phyloP scores from a whole-genome alignment of 352 stramenopile genomes.

The Pythium phragmiticola region DNA sequence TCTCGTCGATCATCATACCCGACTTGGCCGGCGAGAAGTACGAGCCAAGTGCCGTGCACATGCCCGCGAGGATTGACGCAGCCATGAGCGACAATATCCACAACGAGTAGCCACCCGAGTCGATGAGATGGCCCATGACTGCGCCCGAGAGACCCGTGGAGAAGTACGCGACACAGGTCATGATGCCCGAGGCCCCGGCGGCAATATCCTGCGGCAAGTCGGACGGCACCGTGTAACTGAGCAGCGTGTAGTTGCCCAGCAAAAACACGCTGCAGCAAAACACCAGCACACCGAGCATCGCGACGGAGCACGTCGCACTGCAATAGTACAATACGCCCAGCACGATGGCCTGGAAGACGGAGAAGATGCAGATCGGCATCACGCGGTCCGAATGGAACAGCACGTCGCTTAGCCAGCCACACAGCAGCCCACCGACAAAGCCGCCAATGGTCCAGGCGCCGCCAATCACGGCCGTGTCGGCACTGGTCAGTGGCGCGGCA shows the following conservation, averaged over 20 bases:
- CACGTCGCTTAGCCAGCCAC: constrained; percentile 68
- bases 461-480: constrained; percentile 61
- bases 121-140: constrained; percentile 66
- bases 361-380: constrained; percentile 75
- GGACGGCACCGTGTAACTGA: constrained; percentile 72
- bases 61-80: constrained; percentile 50
- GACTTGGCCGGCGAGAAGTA: constrained; percentile 43
- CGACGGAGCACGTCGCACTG: constrained; percentile 48
- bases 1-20: constrained; percentile 30
- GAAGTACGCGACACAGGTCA: constrained; percentile 69
- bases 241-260: constrained; percentile 71
- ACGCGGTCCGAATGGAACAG: constrained; percentile 67
- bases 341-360: constrained; percentile 51
- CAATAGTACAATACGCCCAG: constrained; percentile 57
- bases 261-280: constrained; percentile 73
- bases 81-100: constrained; percentile 62
- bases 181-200: constrained; percentile 58
- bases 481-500: constrained; percentile 33
- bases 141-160: constrained; percentile 61
- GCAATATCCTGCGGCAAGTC: constrained; percentile 73
- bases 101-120: constrained; percentile 46
- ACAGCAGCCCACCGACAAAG: constrained; percentile 68
- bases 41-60: constrained; percentile 61
- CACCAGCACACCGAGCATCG: constrained; percentile 48
- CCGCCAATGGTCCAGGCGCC: constrained; percentile 75